These are phyloP conservation scores for Rhizomucor miehei DNA, from an alignment of 371 early-diverging fungal species.

Conservation along the genomic window DNA sequence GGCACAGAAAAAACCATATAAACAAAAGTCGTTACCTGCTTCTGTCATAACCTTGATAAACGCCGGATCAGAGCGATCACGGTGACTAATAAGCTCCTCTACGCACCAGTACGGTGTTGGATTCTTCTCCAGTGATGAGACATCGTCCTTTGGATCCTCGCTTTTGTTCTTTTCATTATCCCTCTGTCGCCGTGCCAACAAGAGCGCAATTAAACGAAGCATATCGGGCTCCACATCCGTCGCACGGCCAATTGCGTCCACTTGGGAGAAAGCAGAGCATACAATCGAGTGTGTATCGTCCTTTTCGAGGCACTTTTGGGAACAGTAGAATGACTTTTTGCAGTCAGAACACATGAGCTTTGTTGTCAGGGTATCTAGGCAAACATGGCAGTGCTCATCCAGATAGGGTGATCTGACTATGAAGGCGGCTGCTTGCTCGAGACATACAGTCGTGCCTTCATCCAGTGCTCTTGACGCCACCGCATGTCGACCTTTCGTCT, in stretches of 20 bases:
- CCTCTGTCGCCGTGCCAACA: constrained; percentile 41
- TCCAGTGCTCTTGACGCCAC: constrained; percentile 47
- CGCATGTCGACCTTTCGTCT: constrained; percentile 63
- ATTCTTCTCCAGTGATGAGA: constrained; percentile 1
- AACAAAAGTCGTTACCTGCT: constrained; percentile 32
- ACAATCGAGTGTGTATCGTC: constrained; percentile 50
- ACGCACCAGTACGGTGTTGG: constrained; percentile 49
- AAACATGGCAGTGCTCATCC: constrained; percentile 59
- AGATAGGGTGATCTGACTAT: constrained; percentile 58
- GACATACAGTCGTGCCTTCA: constrained; percentile 51
- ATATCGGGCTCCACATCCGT: constrained; percentile 57
- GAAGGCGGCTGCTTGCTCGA: constrained; percentile 54
- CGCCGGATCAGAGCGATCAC: constrained; percentile 47
- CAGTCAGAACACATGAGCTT: constrained; percentile 52
- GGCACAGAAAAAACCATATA: too few species aligned
- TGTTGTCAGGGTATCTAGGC: constrained; percentile 39
- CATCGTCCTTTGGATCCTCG: background rate
- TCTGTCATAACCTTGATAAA: constrained; percentile 48
- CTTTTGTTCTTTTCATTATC: constrained; percentile 16
- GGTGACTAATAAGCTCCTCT: constrained; percentile 61
- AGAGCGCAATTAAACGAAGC: constrained; percentile 45
- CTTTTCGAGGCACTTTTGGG: constrained; percentile 45
- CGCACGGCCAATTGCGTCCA: constrained; percentile 44
- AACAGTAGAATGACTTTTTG: constrained; percentile 59
- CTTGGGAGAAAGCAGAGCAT: constrained; percentile 46